A percentile compares a stretch with the other conserved stretches of the same genome.
These are phyloP conservation scores for Lipomyces chichibuensis DNA, from an alignment of 805 yeast genomes.

Conservation along the genomic window DNA sequence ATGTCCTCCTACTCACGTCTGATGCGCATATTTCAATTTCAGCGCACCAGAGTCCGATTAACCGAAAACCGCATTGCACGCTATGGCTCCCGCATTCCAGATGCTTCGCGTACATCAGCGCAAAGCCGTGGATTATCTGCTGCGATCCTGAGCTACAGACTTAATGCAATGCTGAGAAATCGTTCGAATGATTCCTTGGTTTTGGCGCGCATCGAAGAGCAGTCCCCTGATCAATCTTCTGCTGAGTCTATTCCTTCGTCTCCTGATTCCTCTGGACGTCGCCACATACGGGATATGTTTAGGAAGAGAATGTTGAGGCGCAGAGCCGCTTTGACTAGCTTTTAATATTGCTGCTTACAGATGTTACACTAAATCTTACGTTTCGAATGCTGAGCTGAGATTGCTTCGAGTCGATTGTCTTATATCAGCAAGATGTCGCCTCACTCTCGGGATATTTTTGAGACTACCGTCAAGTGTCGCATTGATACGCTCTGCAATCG, in stretches of 20 bases:
- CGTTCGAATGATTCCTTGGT: constrained; percentile 5
- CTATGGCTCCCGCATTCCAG: constrained; percentile 4
- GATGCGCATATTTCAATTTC: constrained; percentile 5
- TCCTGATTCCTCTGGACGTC: not conserved
- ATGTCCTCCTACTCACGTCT: not conserved
- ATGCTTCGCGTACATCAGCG: not conserved
- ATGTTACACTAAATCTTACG: not conserved
- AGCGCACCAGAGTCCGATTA: constrained; percentile 3
- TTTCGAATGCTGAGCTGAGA: not conserved
- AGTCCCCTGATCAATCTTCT: constrained; percentile 4
- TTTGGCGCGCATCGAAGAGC: not conserved
- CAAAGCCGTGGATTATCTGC: constrained; percentile 3
- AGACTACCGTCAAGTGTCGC: not conserved
- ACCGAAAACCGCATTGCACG: not conserved
- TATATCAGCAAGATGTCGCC: not conserved
- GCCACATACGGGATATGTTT: not conserved
- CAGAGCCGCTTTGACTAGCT: not conserved
- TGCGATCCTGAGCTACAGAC: constrained; percentile 1
- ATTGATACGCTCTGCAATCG: too few species aligned
- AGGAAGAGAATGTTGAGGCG: not conserved
- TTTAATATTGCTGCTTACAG: not conserved
- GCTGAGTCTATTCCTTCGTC: not conserved
- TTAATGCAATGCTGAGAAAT: not conserved
- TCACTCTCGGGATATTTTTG: not conserved
- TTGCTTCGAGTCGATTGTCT: not conserved